Evolutionary conservation across 2,329 filamentous ascomycete genomes (phyloP).

Genomic region (Teratosphaeria gauchensis): DNA sequence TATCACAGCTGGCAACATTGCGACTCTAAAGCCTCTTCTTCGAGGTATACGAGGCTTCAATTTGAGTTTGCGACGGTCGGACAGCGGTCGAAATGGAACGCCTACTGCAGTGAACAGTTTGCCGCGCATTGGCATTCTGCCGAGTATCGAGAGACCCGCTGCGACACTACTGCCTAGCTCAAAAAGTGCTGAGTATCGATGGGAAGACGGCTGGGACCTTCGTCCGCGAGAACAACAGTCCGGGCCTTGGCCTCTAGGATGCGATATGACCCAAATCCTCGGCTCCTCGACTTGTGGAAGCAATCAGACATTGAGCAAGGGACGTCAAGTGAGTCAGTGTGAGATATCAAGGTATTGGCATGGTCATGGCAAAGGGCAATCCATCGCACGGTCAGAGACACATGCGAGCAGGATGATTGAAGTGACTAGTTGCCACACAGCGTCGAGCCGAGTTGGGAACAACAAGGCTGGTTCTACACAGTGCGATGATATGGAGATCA

Average conservation of each 20-base stretch:
- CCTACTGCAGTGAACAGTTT: too few relatives aligned
- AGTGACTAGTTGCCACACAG: neutral
- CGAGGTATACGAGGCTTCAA: conserved; percentile 6
- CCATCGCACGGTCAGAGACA: neutral
- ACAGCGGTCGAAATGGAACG: too few relatives aligned
- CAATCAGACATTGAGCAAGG: neutral
- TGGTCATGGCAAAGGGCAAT: neutral
- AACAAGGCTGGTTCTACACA: neutral
- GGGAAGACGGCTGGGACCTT: neutral
- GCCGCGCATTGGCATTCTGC: neutral
- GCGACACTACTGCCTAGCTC: neutral
- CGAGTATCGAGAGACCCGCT: neutral
- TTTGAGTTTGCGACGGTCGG: too few relatives aligned
- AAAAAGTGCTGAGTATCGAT: neutral
- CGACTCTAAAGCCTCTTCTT: conserved; percentile 41
- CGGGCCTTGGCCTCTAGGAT: neutral
- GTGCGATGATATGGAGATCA: too few relatives aligned
- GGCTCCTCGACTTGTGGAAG: neutral
- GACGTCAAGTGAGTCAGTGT: neutral
- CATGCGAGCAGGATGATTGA: neutral
- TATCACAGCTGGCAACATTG: conserved; percentile 37
- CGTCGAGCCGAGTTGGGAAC: neutral
- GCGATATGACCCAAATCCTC: neutral
- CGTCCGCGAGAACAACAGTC: neutral
- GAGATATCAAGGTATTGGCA: neutral